These are phyloP conservation scores for Biscogniauxia mediterranea DNA, from an alignment of 2,329 filamentous ascomycete species.

Conservation along the genomic window DNA sequence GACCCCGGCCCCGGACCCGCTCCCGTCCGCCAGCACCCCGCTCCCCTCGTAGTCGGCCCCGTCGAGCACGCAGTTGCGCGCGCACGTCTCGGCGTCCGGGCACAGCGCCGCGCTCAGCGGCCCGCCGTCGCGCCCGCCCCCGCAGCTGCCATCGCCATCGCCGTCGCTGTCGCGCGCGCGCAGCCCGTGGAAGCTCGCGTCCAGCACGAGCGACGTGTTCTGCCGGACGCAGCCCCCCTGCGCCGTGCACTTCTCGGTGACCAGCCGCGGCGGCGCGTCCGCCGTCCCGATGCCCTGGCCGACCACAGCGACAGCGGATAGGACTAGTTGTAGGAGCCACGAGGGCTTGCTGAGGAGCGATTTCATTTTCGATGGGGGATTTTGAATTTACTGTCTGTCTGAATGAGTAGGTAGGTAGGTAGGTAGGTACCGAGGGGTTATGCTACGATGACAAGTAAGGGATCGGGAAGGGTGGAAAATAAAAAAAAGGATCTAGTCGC, in stretches of 20 bases:
- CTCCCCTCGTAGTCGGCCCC: slow-evolving; percentile 43
- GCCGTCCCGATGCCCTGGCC: slow-evolving; percentile 1
- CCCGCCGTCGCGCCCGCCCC: slow-evolving; percentile 22
- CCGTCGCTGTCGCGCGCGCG: slow-evolving; percentile 12
- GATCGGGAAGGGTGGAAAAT: no score
- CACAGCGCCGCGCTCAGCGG: slow-evolving; percentile 40
- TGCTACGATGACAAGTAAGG: background rate
- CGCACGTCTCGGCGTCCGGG: slow-evolving; percentile 44
- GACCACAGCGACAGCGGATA: background rate
- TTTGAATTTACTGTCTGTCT: no score
- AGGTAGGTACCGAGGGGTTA: no score
- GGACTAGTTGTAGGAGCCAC: background rate
- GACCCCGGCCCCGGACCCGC: slow-evolving; percentile 15
- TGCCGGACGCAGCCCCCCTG: slow-evolving; percentile 38
- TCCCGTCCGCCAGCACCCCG: slow-evolving; percentile 26
- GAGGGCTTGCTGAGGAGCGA: background rate
- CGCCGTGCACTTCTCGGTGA: background rate
- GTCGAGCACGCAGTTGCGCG: slow-evolving; percentile 50
- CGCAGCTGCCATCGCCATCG: slow-evolving; percentile 15
- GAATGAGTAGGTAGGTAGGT: no score
- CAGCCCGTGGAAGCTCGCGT: slow-evolving; percentile 42
- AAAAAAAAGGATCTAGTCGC: no score
- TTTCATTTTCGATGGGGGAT: no score
- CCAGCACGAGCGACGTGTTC: slow-evolving; percentile 50
- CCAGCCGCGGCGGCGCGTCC: slow-evolving; percentile 1